phyloP scores from a whole-genome alignment of 768 basidiomycete species.

The Boletellus ananiceps region DNA sequence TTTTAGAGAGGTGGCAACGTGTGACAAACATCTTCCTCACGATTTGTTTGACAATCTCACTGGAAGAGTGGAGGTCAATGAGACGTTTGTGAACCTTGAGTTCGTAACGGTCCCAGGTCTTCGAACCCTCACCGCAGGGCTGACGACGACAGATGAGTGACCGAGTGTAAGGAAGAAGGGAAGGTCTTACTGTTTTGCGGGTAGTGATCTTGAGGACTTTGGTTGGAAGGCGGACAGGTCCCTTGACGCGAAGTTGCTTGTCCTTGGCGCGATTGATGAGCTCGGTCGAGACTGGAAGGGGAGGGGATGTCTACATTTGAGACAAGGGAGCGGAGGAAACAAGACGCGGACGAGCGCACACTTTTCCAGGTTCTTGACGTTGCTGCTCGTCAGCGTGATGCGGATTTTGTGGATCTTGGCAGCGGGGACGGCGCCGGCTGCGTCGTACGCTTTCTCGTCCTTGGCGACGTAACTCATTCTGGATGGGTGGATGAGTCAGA shows the following conservation, averaged over 20 bases:
- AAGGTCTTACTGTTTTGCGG: constrained; percentile 83
- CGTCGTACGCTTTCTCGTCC: constrained; percentile 97
- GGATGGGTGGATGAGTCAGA: constrained; percentile 57
- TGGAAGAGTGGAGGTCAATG: constrained; percentile 97
- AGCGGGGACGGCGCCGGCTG: constrained; percentile 79
- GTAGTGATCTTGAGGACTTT: constrained; percentile 99
- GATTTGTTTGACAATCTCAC: constrained; percentile 99
- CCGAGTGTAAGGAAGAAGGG: not conserved
- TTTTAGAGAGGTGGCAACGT: constrained; percentile 4
- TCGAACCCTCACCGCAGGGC: constrained; percentile 99
- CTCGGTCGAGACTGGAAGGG: constrained; percentile 79
- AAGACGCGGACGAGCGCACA: constrained; percentile 48
- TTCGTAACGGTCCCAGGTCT: constrained; percentile 99
- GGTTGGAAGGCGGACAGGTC: constrained; percentile 97
- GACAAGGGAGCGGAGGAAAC: not conserved
- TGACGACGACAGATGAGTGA: constrained; percentile 27
- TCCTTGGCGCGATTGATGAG: constrained; percentile 99
- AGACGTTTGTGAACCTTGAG: constrained; percentile 99
- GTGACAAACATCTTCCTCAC: constrained; percentile 47
- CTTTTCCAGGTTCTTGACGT: constrained; percentile 98
- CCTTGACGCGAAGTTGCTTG: constrained; percentile 98
- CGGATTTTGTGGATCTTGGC: constrained; percentile 99
- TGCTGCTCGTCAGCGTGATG: constrained; percentile 97
- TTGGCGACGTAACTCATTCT: constrained; percentile 99
- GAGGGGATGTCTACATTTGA: no score